phyloP scores from a whole-genome alignment of 768 basidiomycete genomes.

The Xerocomus potaroensis region DNA sequence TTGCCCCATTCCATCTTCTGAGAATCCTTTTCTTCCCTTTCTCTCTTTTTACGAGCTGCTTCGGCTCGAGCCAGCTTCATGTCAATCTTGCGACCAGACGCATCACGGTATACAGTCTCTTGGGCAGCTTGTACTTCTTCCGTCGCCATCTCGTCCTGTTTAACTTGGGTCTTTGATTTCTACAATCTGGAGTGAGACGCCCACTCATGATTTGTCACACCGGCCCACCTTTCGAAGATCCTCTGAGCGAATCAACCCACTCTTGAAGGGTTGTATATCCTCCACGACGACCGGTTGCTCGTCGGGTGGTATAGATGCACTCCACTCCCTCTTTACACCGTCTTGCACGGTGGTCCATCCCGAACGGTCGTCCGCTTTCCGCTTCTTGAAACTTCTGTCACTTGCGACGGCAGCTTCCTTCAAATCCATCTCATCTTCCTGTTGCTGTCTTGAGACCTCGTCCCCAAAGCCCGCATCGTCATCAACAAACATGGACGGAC shows the following conservation, averaged over 20 bases:
- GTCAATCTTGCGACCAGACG: constrained; percentile 84
- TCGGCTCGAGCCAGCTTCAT: constrained; percentile 81
- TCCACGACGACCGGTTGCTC: constrained; percentile 66
- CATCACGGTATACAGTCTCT: constrained; percentile 94
- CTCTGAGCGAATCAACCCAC: constrained; percentile 75
- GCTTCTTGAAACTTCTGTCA: constrained; percentile 78
- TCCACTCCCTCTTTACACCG: constrained; percentile 43
- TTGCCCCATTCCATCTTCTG: constrained; percentile 98
- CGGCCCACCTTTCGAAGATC: constrained; percentile 59
- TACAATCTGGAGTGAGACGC: constrained; percentile 2
- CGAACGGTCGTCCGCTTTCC: constrained; percentile 49
- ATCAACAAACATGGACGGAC: constrained; percentile 45
- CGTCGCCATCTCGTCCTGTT: constrained; percentile 35
- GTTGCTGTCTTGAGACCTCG: constrained; percentile 40
- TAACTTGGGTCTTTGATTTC: constrained; percentile 40
- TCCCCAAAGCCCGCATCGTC: constrained; percentile 71
- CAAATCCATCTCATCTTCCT: constrained; percentile 50
- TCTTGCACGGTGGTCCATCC: constrained; percentile 70
- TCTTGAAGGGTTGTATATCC: constrained; percentile 46
- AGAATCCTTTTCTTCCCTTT: constrained; percentile 81
- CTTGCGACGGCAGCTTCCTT: constrained; percentile 65
- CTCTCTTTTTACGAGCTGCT: constrained; percentile 73
- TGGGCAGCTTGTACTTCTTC: constrained; percentile 59
- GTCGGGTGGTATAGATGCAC: constrained; percentile 53
- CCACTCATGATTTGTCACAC: background rate